Percentiles rank a stretch among this genome's conserved stretches.
Evolutionary conservation across 139 green algal genomes (phyloP).

Genomic region (Chlamydomonas sphaeroides): DNA sequence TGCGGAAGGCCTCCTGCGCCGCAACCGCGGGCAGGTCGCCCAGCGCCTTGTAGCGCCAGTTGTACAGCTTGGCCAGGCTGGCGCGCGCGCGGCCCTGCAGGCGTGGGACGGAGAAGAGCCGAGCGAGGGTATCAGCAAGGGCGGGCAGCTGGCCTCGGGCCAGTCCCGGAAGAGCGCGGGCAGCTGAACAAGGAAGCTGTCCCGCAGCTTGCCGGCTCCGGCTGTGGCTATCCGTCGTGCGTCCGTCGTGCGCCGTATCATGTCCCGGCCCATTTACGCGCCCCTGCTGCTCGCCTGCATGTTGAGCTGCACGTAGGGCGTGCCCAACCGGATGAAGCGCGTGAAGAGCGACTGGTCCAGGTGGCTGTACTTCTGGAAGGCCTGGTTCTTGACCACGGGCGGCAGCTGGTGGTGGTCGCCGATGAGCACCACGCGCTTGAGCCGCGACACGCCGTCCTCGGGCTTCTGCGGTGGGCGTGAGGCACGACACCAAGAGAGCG

Average conservation of each 20-base stretch:
- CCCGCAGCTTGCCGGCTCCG: too few relatives aligned
- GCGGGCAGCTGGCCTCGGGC: too few relatives aligned
- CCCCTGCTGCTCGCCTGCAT: slow-evolving; percentile 68
- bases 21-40: slow-evolving; percentile 87
- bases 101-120: too few relatives aligned
- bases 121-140: too few relatives aligned
- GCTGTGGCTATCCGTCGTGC: too few relatives aligned
- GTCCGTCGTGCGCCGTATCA: too few relatives aligned
- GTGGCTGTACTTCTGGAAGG: slow-evolving; percentile 92
- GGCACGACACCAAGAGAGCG: too few relatives aligned
- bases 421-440: slow-evolving; percentile 86
- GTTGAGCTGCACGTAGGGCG: slow-evolving; percentile 95
- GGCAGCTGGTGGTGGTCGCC: slow-evolving; percentile 99
- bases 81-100: slow-evolving; percentile 88
- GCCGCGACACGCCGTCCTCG: slow-evolving; percentile 60
- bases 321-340: slow-evolving; percentile 95
- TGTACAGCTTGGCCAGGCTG: slow-evolving; percentile 93
- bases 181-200: too few relatives aligned
- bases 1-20: slow-evolving; percentile 49
- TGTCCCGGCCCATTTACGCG: too few relatives aligned
- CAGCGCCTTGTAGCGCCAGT: slow-evolving; percentile 94
- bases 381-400: slow-evolving; percentile 98
- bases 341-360: slow-evolving; percentile 97
- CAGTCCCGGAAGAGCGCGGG: too few relatives aligned
- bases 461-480: slow-evolving; percentile 54